Percentiles rank a stretch among this genome's conserved stretches.
Evolutionary conservation across 805 yeast species (phyloP).

Genomic region (Yarrowia sp.): DNA sequence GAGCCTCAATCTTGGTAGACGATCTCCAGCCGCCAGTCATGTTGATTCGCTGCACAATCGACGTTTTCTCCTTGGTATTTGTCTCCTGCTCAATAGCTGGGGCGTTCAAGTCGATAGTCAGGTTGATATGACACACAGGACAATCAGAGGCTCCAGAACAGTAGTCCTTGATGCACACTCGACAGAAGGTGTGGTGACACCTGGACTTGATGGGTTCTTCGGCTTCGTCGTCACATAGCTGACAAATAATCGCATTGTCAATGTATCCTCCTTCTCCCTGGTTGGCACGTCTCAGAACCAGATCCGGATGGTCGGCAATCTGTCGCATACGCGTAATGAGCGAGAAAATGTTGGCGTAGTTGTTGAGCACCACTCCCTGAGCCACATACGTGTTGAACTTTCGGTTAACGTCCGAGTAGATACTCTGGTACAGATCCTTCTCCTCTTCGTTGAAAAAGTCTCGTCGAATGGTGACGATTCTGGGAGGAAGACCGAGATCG

Average conservation of each 20-base stretch:
- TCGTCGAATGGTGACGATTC: slow-evolving; percentile 85
- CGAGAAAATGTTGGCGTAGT: slow-evolving; percentile 96
- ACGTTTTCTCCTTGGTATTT: slow-evolving; percentile 59
- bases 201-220: slow-evolving; percentile 95
- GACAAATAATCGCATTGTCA: slow-evolving; percentile 75
- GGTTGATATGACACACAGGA: slow-evolving; percentile 94
- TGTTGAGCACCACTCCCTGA: slow-evolving; percentile 94
- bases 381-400: slow-evolving; percentile 92
- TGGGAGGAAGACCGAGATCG: slow-evolving; percentile 95
- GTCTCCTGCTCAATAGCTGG: slow-evolving; percentile 74
- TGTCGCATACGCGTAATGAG: slow-evolving; percentile 97
- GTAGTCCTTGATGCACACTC: slow-evolving; percentile 91
- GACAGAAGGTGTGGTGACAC: slow-evolving; percentile 92
- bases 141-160: slow-evolving; percentile 80
- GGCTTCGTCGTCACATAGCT: slow-evolving; percentile 95
- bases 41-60: slow-evolving; percentile 86
- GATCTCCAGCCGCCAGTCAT: slow-evolving; percentile 88
- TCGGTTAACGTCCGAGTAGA: slow-evolving; percentile 85
- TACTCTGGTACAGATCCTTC: slow-evolving; percentile 85
- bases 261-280: slow-evolving; percentile 51
- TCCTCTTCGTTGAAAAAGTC: slow-evolving; percentile 94
- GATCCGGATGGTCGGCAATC: slow-evolving; percentile 96
- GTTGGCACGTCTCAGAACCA: slow-evolving; percentile 74
- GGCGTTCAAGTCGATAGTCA: slow-evolving; percentile 87
- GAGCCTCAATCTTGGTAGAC: slow-evolving; percentile 95